Evolutionary conservation across 306 rosid genomes (phyloP).

Genomic region (Cicer pinnatifidum): DNA sequence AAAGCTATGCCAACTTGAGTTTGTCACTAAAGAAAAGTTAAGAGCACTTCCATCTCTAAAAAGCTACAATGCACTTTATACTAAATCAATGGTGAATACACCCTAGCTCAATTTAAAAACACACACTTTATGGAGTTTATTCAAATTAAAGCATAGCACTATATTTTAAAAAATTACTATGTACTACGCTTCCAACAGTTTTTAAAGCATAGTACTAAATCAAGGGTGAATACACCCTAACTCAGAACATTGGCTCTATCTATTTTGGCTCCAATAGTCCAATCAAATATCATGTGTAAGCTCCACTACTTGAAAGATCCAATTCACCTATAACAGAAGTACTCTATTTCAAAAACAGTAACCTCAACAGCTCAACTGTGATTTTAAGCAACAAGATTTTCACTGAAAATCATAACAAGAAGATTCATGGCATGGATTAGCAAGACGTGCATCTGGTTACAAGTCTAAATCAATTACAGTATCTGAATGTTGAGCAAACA

Average conservation of each 20-base stretch:
- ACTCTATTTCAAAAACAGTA: not conserved
- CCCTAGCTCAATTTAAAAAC: too few relatives aligned
- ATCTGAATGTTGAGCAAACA: constrained; percentile 10
- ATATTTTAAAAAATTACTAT: too few relatives aligned
- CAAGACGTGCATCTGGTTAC: too few relatives aligned
- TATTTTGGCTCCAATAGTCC: not conserved
- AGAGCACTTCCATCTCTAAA: too few relatives aligned
- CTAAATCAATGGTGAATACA: too few relatives aligned
- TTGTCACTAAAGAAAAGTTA: too few relatives aligned
- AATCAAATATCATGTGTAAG: not conserved
- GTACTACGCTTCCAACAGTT: too few relatives aligned
- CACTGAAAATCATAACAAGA: not conserved
- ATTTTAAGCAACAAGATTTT: not conserved
- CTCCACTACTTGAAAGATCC: not conserved
- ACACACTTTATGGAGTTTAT: too few relatives aligned
- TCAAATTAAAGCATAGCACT: too few relatives aligned
- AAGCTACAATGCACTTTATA: too few relatives aligned
- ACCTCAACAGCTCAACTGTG: not conserved
- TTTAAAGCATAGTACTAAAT: too few relatives aligned
- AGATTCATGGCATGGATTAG: not conserved
- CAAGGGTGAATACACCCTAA: not conserved
- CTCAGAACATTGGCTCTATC: not conserved
- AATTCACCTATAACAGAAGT: not conserved
- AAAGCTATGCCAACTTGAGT: too few relatives aligned
- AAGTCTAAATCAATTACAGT: constrained; percentile 10